Percentiles rank a stretch among this genome's conserved stretches.
Evolutionary conservation across 164 flowering plant species (phyloP).

Genomic region (Nymphaea thermarum): DNA sequence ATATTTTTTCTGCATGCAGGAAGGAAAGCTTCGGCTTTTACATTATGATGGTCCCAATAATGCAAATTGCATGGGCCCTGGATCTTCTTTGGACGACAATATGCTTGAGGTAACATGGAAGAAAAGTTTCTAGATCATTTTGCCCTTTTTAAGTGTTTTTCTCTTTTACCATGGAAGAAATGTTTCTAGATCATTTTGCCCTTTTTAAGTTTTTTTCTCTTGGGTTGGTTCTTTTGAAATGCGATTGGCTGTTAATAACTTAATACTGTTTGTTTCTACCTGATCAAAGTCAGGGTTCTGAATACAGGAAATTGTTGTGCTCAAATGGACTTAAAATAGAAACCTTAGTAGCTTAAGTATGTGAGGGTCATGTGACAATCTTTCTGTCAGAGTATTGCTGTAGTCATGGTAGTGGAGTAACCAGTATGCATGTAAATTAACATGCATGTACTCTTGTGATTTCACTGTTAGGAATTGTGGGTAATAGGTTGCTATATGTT

Average conservation of each 20-base stretch:
- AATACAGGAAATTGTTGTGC: background rate
- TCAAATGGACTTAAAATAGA: background rate
- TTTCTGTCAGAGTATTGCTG: no score
- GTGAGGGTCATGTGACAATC: no score
- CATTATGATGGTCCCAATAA: slow-evolving; percentile 50
- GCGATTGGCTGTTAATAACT: background rate
- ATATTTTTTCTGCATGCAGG: slow-evolving; percentile 33
- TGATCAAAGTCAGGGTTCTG: background rate
- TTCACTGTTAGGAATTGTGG: no score
- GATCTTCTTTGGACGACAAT: slow-evolving; percentile 35
- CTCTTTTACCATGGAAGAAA: no score
- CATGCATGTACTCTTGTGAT: no score
- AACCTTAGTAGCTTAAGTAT: no score
- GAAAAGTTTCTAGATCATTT: background rate
- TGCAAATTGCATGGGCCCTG: slow-evolving; percentile 19
- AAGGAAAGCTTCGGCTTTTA: slow-evolving; percentile 88
- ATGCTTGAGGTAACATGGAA: slow-evolving; percentile 46
- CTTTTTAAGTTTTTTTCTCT: background rate
- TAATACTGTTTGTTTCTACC: background rate
- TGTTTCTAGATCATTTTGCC: no score
- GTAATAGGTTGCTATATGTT: no score
- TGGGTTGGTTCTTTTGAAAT: background rate
- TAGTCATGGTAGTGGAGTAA: no score
- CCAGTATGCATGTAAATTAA: no score
- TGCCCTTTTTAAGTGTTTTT: background rate